Evolutionary conservation across 2,329 filamentous ascomycete genomes (phyloP).

Genomic region (Lecanicillium sp.): DNA sequence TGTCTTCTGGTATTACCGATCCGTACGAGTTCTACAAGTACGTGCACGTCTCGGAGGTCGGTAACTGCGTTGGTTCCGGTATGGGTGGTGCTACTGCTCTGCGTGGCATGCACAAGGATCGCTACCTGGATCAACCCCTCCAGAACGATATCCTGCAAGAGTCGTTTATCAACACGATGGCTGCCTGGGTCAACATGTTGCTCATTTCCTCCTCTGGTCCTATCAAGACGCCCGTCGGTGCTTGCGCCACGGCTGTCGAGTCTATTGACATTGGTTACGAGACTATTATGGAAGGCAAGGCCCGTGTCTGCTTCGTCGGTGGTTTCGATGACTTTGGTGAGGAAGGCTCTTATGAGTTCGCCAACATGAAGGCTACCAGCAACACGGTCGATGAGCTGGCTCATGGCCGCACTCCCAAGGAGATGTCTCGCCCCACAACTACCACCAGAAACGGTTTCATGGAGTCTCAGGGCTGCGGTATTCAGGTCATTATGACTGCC

Average conservation of each 20-base stretch:
- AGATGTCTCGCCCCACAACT: slow-evolving; percentile 97
- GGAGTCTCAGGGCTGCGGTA: slow-evolving; percentile 97
- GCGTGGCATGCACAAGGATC: slow-evolving; percentile 96
- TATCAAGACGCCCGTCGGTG: slow-evolving; percentile 97
- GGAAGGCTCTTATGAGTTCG: slow-evolving; percentile 98
- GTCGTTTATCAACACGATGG: slow-evolving; percentile 99
- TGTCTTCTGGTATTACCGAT: slow-evolving; percentile 92
- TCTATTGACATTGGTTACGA: slow-evolving; percentile 97
- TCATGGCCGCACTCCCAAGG: slow-evolving; percentile 87
- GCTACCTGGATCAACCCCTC: slow-evolving; percentile 91
- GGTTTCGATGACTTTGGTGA: slow-evolving; percentile 99
- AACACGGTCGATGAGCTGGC: slow-evolving; percentile 95
- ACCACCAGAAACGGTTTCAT: slow-evolving; percentile 98
- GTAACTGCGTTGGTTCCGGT: slow-evolving; percentile 97
- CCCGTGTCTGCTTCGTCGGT: slow-evolving; percentile 93
- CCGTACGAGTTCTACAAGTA: slow-evolving; percentile 99
- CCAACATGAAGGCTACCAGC: slow-evolving; percentile 99
- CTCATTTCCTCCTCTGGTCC: slow-evolving; percentile 92
- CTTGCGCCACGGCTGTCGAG: slow-evolving; percentile 94
- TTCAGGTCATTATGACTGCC: slow-evolving; percentile 97
- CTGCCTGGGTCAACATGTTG: slow-evolving; percentile 99
- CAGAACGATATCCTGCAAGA: slow-evolving; percentile 99
- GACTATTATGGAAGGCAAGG: slow-evolving; percentile 97
- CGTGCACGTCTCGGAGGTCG: slow-evolving; percentile 93
- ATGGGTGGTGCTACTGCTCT: slow-evolving; percentile 92